Base-by-base conservation (phyloP, 2,329 filamentous ascomycete genomes). In the Cladobotryum protrusum region DNA sequence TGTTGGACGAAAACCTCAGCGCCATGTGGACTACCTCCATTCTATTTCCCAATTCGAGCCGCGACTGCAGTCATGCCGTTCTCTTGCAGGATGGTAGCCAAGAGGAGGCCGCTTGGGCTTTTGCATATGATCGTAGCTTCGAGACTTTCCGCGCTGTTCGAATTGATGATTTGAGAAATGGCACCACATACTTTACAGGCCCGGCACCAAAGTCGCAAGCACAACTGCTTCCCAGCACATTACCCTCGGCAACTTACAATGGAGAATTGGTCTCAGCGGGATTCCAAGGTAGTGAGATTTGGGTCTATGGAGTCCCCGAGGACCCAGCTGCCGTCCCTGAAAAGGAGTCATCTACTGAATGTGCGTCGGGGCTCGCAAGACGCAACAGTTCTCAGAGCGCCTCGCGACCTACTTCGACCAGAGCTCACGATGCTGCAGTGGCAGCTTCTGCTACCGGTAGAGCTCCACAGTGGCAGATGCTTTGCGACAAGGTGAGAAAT, bases 1-100 rank as follows among this genome's bases (percentile, higher is more conserved):
- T 85, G 54, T 77, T 73, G 12, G 82, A 85, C 52, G 81, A 87
- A 51, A 78, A 83, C 54, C 77, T 89, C 54, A 86, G 84, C 62
- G 80, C 84, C 19, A 77, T 92, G 61, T 93, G 88, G 88, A 92
- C 88, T 6, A 89, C 87, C 1, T 90, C 89, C 33, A 91, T 93
- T 42, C 71, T 93, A 3, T 92, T 92, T 50, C 87, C 88, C 3
- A 88, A 90, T 57, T 85, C 82, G n/a, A 89, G 84, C 57, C 79
- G 82, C 45, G 85, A 88, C 56, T 90, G 86, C 61, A 89, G 85
- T 57, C 86, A 91, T 66, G 86, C 86, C 17, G 82, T 86, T 1
- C 66, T 92, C 42, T 71, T 92, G 14, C 79, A 82, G 56, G 74
- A 81, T 53, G 78, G 77, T 4, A 72, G 69, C 45, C 70, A 78